Percentiles rank a stretch among this genome's conserved stretches.
These are phyloP conservation scores for Pneumocystis murina DNA, from an alignment of 1,139 yeast genomes.

Conservation along the genomic window DNA sequence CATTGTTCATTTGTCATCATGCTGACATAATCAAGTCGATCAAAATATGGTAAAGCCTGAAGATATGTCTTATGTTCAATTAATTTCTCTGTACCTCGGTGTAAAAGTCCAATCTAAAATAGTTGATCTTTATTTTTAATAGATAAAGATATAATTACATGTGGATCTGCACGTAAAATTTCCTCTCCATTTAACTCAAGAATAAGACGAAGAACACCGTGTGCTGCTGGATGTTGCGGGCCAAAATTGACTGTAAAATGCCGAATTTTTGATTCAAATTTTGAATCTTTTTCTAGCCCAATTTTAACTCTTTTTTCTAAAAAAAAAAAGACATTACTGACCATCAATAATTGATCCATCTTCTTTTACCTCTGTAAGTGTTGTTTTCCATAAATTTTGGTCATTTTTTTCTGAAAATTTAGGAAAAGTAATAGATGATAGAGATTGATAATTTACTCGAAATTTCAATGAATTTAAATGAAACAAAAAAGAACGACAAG, in stretches of 20 bases:
- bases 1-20: slow-evolving; percentile 92
- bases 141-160: slow-evolving; percentile 19
- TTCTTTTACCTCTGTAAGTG: not conserved
- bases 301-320: slow-evolving; percentile 3
- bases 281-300: not conserved
- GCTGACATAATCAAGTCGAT: slow-evolving; percentile 64
- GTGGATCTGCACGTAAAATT: slow-evolving; percentile 76
- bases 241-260: slow-evolving; percentile 85
- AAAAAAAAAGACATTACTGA: not conserved
- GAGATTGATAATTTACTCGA: not conserved
- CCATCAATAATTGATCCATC: not conserved
- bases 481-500: not conserved
- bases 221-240: slow-evolving; percentile 93
- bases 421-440: not conserved
- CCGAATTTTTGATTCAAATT: slow-evolving; percentile 39
- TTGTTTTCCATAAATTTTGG: not conserved
- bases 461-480: not conserved
- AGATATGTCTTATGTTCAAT: slow-evolving; percentile 55
- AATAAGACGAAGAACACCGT: slow-evolving; percentile 77
- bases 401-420: not conserved
- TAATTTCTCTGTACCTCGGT: slow-evolving; percentile 79
- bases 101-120: slow-evolving; percentile 50
- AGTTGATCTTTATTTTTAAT: not conserved
- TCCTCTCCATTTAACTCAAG: slow-evolving; percentile 82
- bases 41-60: slow-evolving; percentile 67